Percentiles rank a stretch among this genome's conserved stretches.
Evolutionary conservation across 441 rosid species (phyloP).

Genomic region (Syzygium malaccense): DNA sequence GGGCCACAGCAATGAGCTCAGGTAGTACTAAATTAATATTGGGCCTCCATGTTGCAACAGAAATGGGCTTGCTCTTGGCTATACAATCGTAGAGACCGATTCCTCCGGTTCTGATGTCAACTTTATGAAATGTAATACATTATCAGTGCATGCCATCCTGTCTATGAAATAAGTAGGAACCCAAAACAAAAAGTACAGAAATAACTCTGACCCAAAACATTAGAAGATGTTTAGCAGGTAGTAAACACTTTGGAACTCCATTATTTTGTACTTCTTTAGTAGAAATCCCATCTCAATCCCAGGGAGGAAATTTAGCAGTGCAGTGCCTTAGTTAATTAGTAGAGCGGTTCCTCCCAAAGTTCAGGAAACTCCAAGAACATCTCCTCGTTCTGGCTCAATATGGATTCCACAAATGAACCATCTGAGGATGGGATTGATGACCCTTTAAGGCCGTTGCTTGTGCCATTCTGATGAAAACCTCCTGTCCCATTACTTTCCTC

Average conservation of each 20-base stretch:
- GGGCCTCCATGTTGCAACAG: background rate
- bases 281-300: background rate
- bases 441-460: constrained; percentile 14
- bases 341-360: constrained; percentile 48
- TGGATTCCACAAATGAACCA: constrained; percentile 55
- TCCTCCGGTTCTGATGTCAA: background rate
- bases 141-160: background rate
- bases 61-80: background rate
- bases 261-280: background rate
- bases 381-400: constrained; percentile 56
- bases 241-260: background rate
- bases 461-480: constrained; percentile 5
- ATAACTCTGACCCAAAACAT: background rate
- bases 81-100: background rate
- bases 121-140: background rate
- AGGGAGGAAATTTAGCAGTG: background rate
- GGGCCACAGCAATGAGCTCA: background rate
- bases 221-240: background rate
- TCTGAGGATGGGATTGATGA: constrained; percentile 10
- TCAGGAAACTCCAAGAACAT: constrained; percentile 55
- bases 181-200: background rate
- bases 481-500: constrained; percentile 5
- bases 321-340: constrained; percentile 8
- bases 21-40: background rate
- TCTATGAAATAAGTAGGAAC: background rate